A percentile compares a stretch with the other conserved stretches of the same genome.
phyloP scores from a whole-genome alignment of 2,329 filamentous ascomycete species.

The Chalaropsis thielavioides region DNA sequence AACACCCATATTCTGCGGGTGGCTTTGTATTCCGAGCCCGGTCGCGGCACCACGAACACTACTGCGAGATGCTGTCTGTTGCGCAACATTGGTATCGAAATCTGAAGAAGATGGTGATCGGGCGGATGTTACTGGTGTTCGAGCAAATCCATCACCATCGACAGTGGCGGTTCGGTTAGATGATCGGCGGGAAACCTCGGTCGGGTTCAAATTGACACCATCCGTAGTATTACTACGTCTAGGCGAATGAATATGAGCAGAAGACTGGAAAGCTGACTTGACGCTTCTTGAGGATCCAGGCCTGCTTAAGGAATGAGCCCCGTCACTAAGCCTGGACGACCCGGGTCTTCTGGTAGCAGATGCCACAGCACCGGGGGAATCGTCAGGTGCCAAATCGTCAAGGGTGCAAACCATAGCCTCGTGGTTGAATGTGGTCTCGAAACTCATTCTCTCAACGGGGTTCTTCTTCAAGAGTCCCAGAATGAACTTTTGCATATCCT shows the following conservation, averaged over 20 bases:
- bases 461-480: slow-evolving; percentile 69
- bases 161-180: background rate
- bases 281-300: slow-evolving; percentile 5
- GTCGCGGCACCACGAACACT: slow-evolving; percentile 7
- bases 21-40: slow-evolving; percentile 9
- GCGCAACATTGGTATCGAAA: background rate
- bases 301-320: slow-evolving; percentile 3
- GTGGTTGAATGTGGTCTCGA: slow-evolving; percentile 71
- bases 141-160: slow-evolving; percentile 9
- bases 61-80: slow-evolving; percentile 9
- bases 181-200: slow-evolving; percentile 6
- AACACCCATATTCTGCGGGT: background rate
- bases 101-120: slow-evolving; percentile 10
- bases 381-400: slow-evolving; percentile 67
- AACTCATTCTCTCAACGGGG: slow-evolving; percentile 71
- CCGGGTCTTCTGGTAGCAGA: slow-evolving; percentile 4
- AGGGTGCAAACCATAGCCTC: slow-evolving; percentile 60
- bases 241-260: slow-evolving; percentile 3
- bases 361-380: slow-evolving; percentile 29
- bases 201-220: background rate
- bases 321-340: background rate
- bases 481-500: slow-evolving; percentile 73
- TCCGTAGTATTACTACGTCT: slow-evolving; percentile 10
- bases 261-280: slow-evolving; percentile 1
- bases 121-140: slow-evolving; percentile 14